Evolutionary conservation across 768 basidiomycete genomes (phyloP), one percentile per base, ranked within the genome.

Genomic region (Psilocybe cyanescens): DNA sequence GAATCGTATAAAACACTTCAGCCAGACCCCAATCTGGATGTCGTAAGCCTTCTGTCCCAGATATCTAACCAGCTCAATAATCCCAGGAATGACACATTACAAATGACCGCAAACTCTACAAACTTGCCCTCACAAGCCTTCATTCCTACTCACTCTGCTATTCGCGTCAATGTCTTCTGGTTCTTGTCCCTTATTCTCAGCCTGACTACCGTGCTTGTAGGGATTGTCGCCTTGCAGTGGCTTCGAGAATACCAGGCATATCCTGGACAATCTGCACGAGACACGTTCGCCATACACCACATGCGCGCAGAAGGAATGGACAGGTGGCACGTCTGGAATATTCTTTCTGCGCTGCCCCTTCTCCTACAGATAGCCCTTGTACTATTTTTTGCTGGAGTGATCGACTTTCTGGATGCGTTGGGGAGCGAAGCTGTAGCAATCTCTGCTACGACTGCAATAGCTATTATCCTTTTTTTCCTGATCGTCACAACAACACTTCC

Each of bases 161-260:
- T 64, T 35, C 60, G 61, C 1, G 61, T 68, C 49, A 71, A 68
- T 33, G 57, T 61, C 9, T 58, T 67, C 24, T 70, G 67, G 67
- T 67, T 70, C 47, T 53, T 65, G 12, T 70, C 69, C 33, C 57
- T 71, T 4, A 59, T 67, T 14, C 57, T 72, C 12, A 68, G 68
- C 44, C 61, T 72, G 3, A 61, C 63, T 4, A 49, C 66, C 12
- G 71, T 63, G 4, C 58, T 71, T 14, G 44, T 69, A 11, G 70
- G 68, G 12, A 71, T 68, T 24, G 55, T 72, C 6, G 60, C 61
- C 55, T 48, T 65, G 45, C 71, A 72, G 44, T 70, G 71, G 73
- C 52, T 70, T 12, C 66, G 70, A 5, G 66, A 68, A 46, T 68
- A 68, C 39, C 56, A 65, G 29, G 19, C 19, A 4, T 59, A 67